phyloP scores from a whole-genome alignment of 352 stramenopile species.

The Globisporangium cystogenes region DNA sequence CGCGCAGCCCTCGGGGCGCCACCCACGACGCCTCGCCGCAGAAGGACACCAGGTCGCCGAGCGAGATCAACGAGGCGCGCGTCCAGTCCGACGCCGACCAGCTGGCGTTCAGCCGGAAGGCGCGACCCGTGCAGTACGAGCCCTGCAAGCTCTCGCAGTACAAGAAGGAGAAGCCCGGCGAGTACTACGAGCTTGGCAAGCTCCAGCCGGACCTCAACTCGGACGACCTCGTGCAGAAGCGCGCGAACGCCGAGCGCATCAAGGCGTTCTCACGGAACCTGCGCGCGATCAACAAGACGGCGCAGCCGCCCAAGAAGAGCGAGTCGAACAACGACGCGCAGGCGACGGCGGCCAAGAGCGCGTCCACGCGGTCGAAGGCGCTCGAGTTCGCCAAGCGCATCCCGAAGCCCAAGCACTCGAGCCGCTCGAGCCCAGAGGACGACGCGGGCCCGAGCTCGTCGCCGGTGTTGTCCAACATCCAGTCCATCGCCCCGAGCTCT shows the following conservation, averaged over 20 bases:
- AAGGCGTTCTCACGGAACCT: conserved; percentile 84
- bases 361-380: conserved; percentile 66
- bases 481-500: conserved; percentile 15
- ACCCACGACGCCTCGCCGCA: conserved; percentile 1
- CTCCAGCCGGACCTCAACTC: conserved; percentile 83
- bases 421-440: conserved; percentile 21
- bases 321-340: conserved; percentile 17
- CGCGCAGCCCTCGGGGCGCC: conserved; percentile 1
- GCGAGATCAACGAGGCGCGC: conserved; percentile 55
- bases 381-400: conserved; percentile 79
- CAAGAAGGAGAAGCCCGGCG: conserved; percentile 76
- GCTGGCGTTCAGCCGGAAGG: conserved; percentile 74
- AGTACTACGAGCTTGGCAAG: conserved; percentile 88
- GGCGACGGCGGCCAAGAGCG: conserved; percentile 24
- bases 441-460: conserved; percentile 2
- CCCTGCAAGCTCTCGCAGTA: conserved; percentile 85
- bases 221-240: conserved; percentile 74
- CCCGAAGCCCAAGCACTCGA: conserved; percentile 48
- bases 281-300: conserved; percentile 65
- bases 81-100: conserved; percentile 58
- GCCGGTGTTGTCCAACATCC: conserved; percentile 16
- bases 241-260: conserved; percentile 69
- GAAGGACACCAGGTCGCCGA: conserved; percentile 36
- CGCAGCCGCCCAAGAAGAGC: conserved; percentile 24
- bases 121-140: conserved; percentile 67